These are phyloP conservation scores for Auricularia auricula-judae DNA, from an alignment of 768 basidiomycete genomes.

Conservation along the genomic window DNA sequence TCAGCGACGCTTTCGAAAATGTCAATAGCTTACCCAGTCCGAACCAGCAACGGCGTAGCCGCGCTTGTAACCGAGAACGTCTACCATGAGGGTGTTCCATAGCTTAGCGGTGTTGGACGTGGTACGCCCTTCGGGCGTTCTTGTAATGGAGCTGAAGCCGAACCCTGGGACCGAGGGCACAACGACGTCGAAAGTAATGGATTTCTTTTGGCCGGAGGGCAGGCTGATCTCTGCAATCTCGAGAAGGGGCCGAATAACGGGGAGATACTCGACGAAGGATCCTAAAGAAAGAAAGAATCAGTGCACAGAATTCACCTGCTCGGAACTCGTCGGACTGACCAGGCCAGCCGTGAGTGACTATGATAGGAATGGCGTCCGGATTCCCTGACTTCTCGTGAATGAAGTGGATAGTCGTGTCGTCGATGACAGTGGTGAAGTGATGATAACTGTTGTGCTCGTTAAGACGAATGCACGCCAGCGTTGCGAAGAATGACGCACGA, in stretches of 20 bases:
- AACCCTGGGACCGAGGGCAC: conserved; percentile 13
- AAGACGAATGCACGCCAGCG: no score
- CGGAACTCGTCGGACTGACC: neutral
- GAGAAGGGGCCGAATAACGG: neutral
- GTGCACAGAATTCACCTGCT: neutral
- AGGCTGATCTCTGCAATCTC: neutral
- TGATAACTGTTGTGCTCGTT: neutral
- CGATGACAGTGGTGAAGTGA: conserved; percentile 5
- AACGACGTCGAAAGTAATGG: conserved; percentile 5
- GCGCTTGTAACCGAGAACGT: conserved; percentile 14
- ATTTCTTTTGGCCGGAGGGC: neutral
- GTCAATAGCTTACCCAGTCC: neutral
- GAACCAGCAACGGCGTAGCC: conserved; percentile 9
- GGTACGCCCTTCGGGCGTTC: conserved; percentile 3
- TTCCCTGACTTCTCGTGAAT: conserved; percentile 3
- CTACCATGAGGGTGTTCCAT: conserved; percentile 18
- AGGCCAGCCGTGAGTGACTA: conserved; percentile 8
- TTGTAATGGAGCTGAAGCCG: conserved; percentile 12
- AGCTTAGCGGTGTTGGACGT: conserved; percentile 15
- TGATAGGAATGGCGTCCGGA: conserved; percentile 4
- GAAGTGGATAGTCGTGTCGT: conserved; percentile 7
- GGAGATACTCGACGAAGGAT: conserved; percentile 3
- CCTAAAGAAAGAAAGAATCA: neutral
- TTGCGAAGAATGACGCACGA: no score
- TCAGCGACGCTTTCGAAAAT: neutral